Percentiles rank a stretch among this genome's conserved stretches.
Conservation (phyloP, 345 rosid genomes). For the Pseudoturritis turrita region DNA sequence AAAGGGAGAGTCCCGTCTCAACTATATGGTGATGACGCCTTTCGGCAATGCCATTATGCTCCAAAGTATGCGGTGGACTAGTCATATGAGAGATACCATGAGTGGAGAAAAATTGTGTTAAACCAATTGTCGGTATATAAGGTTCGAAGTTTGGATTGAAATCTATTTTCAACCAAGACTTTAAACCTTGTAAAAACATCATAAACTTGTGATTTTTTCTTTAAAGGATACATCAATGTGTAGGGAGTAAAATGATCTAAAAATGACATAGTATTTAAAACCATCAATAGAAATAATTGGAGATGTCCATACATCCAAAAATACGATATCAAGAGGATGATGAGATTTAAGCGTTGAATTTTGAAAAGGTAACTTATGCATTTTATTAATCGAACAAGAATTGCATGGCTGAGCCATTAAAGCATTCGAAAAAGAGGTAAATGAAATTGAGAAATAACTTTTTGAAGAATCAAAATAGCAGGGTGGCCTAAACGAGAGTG, state of each 20-base stretch:
- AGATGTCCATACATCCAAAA: neutral
- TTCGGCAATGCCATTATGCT: too few relatives aligned
- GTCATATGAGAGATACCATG: too few relatives aligned
- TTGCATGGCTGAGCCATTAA: neutral
- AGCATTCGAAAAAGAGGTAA: too few relatives aligned
- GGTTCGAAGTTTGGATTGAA: neutral
- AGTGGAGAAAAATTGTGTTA: too few relatives aligned
- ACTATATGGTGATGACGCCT: too few relatives aligned
- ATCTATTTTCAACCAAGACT: neutral
- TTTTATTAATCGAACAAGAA: neutral
- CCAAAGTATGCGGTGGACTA: too few relatives aligned
- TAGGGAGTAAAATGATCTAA: neutral
- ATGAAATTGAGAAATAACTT: neutral
- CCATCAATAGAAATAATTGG: neutral
- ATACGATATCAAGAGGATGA: neutral
- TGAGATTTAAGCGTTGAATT: neutral
- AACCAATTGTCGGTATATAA: neutral
- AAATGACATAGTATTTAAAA: neutral
- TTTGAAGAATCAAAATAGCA: neutral
- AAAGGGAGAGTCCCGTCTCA: too few relatives aligned
- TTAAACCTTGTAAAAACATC: neutral
- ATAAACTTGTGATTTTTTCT: neutral
- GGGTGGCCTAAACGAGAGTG: neutral
- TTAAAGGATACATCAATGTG: neutral
- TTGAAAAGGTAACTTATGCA: neutral